These are phyloP conservation scores for Fusarium kyushuense DNA, from an alignment of 2,329 filamentous ascomycete species.

Conservation along the genomic window DNA sequence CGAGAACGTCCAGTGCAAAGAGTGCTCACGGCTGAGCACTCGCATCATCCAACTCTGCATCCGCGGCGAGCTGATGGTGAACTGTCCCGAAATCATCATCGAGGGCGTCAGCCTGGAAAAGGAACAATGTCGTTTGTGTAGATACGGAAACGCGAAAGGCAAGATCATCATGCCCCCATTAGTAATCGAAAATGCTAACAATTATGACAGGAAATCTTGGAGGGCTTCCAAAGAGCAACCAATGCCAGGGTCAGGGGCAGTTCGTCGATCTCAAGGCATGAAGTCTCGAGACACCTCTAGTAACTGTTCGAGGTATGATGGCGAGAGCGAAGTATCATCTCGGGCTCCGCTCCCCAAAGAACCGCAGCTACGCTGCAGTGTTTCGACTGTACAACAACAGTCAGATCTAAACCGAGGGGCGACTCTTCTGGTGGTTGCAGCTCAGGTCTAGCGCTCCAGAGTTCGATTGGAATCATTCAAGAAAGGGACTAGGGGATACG, in stretches of 20 bases:
- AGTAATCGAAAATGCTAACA: constrained; percentile 9
- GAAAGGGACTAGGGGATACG: background rate
- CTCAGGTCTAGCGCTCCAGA: background rate
- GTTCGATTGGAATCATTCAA: background rate
- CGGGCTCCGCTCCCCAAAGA: background rate
- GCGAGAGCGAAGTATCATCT: background rate
- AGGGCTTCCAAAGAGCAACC: constrained; percentile 12
- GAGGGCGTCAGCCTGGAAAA: constrained; percentile 28
- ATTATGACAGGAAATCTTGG: constrained; percentile 23
- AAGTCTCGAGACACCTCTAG: background rate
- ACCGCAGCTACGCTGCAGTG: background rate
- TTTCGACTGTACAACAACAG: background rate
- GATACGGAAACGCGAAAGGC: constrained; percentile 9
- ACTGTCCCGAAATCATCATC: constrained; percentile 29
- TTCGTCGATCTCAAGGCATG: background rate
- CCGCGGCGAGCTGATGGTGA: constrained; percentile 20
- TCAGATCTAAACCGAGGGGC: background rate
- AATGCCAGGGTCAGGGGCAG: background rate
- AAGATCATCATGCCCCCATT: constrained; percentile 13
- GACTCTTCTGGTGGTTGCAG: background rate
- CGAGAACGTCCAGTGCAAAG: constrained; percentile 34
- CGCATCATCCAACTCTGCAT: constrained; percentile 28
- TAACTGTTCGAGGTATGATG: background rate
- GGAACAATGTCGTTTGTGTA: constrained; percentile 24
- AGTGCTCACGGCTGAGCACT: constrained; percentile 22